Conservation (phyloP, 305 asterid genomes). For the Ilex paraguariensis region DNA sequence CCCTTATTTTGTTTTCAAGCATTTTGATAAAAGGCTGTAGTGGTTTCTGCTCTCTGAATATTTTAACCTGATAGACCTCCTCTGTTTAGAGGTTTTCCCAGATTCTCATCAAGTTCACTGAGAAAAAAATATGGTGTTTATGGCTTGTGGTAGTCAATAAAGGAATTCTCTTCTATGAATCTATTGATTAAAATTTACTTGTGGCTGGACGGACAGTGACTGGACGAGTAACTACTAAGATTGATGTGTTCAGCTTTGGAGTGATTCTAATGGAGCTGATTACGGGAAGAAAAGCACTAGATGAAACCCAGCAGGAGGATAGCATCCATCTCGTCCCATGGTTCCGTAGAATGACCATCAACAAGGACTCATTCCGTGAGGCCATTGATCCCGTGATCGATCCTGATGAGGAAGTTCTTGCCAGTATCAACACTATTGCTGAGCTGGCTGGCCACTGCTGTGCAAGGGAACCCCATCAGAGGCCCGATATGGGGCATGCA, state of each 20-base stretch:
- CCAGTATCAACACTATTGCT: neutral
- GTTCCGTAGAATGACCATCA: neutral
- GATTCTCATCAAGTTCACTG: too few relatives aligned
- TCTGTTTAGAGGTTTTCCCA: neutral
- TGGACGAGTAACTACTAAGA: neutral
- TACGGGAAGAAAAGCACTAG: neutral
- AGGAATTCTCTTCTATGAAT: neutral
- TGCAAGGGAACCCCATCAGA: neutral
- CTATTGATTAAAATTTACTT: too few relatives aligned
- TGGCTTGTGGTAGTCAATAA: neutral
- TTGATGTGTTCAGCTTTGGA: neutral
- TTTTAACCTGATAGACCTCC: neutral
- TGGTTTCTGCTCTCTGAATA: too few relatives aligned
- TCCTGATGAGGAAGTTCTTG: neutral
- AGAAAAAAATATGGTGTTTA: neutral
- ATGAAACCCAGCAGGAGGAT: neutral
- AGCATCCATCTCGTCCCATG: neutral
- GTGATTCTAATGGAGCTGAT: neutral
- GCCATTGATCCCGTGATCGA: neutral
- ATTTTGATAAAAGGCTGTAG: too few relatives aligned
- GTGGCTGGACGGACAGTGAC: neutral
- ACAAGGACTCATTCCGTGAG: neutral
- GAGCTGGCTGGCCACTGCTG: slow-evolving; percentile 1
- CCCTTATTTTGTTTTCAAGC: too few relatives aligned
- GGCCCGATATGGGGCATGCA: neutral